phyloP scores from a whole-genome alignment of 257 asterid genomes.

The Striga asiatica region DNA sequence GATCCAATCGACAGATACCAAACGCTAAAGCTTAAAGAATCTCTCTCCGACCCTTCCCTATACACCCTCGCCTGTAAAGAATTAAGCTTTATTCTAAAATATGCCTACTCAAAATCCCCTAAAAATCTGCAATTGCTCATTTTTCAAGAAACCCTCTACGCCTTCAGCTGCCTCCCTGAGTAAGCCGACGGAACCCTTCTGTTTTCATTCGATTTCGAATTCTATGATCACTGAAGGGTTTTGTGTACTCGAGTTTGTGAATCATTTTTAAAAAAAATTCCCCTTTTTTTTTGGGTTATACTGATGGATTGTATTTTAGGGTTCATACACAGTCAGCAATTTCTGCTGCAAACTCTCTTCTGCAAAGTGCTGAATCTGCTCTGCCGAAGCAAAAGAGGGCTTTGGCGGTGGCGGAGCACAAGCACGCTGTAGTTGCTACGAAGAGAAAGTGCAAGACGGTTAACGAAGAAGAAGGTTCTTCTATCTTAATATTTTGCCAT shows the following conservation, averaged over 20 bases:
- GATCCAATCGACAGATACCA: conserved; percentile 36
- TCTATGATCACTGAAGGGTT: neutral
- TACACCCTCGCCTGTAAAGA: conserved; percentile 54
- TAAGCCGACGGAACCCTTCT: conserved; percentile 8
- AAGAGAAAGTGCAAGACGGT: conserved; percentile 54
- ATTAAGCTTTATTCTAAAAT: conserved; percentile 44
- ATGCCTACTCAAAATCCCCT: conserved; percentile 41
- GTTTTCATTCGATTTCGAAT: neutral
- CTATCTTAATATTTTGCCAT: too few relatives aligned
- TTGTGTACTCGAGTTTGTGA: neutral
- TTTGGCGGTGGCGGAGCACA: conserved; percentile 48
- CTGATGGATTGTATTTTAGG: conserved; percentile 25
- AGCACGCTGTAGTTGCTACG: conserved; percentile 56
- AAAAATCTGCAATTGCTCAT: conserved; percentile 53
- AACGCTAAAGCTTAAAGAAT: conserved; percentile 36
- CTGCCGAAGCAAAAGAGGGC: conserved; percentile 70
- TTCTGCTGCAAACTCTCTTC: conserved; percentile 50
- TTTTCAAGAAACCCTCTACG: conserved; percentile 58
- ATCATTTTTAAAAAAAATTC: too few relatives aligned
- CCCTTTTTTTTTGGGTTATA: neutral
- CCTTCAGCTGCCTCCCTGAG: conserved; percentile 70
- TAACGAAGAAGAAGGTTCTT: conserved; percentile 27
- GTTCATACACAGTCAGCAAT: conserved; percentile 45
- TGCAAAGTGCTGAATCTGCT: conserved; percentile 62
- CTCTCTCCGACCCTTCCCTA: conserved; percentile 29